Base-by-base conservation (phyloP, 208 protist species). In the Acanthamoeba healyi region DNA sequence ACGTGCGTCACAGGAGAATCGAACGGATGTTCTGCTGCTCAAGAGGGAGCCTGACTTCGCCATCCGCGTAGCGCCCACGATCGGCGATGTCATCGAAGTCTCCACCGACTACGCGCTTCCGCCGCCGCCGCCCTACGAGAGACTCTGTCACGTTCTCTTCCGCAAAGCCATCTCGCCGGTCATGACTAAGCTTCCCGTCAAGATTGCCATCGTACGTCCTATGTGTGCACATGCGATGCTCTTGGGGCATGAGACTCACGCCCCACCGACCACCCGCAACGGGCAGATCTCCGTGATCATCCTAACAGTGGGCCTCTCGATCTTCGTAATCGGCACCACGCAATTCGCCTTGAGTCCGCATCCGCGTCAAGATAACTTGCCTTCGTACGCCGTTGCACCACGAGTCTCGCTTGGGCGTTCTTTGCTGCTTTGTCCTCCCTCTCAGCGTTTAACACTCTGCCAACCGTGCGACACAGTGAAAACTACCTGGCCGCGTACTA, bases 141-240 rank as follows among this genome's bases (percentile, higher is more conserved):
- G 67, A 9, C 67, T 77, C 19, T 77, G 36, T 36, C 67, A 77
- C 22, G 36, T 77, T 7, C 34, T 77, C 36, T 77, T 77, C 67
- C 67, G 67, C 67, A 77, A 77, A 36, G 67, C 67, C 67, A 44
- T 77, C 67, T 38, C 67, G 29, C 67, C 67, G 7, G 67, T 77
- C 67, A 38, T 77, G 36, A 44, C 67, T 36, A 77, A 77, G 36
- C 67, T 77, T 12, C 67, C 67, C 67, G 12, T 77, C 36, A 77
- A 77, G 19, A 77, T 77, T 2, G 67, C 36, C 32, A 77, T 77
- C 34, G 67, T 77, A 77, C 34, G 67, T 14, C 12, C 22, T 17
- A 36, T 38, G 6, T 12, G 22, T 61, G 54, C 24, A 22, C 15
- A 22, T 26, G 54, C 2, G 54, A 5, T 61, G 10, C 54, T n/a